Conservation (phyloP, 768 basidiomycete species). For the Boletus tylopilopsis region DNA sequence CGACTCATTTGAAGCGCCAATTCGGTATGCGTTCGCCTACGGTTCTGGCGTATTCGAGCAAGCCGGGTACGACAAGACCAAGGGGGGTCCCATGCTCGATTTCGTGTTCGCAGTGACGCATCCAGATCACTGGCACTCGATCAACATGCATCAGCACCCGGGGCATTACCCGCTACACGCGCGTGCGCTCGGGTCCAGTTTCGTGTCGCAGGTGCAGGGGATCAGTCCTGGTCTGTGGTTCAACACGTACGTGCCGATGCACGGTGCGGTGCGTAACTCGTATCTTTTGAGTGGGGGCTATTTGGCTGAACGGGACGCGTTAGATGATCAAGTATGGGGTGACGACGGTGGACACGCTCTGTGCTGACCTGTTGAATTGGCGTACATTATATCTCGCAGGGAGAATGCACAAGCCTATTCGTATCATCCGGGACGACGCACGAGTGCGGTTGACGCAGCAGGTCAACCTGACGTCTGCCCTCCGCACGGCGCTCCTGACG, state of each 20-base stretch:
- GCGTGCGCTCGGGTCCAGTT: slow-evolving; percentile 77
- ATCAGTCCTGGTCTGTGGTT: slow-evolving; percentile 92
- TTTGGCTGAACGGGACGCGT: not conserved
- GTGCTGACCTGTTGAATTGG: slow-evolving; percentile 91
- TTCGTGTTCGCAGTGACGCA: slow-evolving; percentile 97
- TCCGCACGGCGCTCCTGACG: slow-evolving; percentile 85
- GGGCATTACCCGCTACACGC: slow-evolving; percentile 88
- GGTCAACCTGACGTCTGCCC: slow-evolving; percentile 87
- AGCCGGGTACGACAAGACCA: slow-evolving; percentile 58
- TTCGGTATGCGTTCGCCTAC: slow-evolving; percentile 97
- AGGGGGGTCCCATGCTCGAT: slow-evolving; percentile 79
- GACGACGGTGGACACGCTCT: slow-evolving; percentile 86
- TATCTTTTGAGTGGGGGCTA: not conserved
- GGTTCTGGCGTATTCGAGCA: slow-evolving; percentile 96
- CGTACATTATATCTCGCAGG: slow-evolving; percentile 90
- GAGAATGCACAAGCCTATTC: slow-evolving; percentile 94
- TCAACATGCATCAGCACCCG: slow-evolving; percentile 91
- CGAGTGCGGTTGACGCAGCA: slow-evolving; percentile 90
- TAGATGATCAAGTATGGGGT: slow-evolving; percentile 97
- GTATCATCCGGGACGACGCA: slow-evolving; percentile 90
- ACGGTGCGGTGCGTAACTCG: slow-evolving; percentile 58
- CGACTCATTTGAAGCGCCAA: slow-evolving; percentile 78
- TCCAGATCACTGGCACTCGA: slow-evolving; percentile 88
- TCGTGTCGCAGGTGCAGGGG: slow-evolving; percentile 76
- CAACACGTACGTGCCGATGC: slow-evolving; percentile 83